Percentiles rank a stretch among this genome's conserved stretches.
These are phyloP conservation scores for Phoma herbarum DNA, from an alignment of 2,329 filamentous ascomycete genomes.

Conservation along the genomic window DNA sequence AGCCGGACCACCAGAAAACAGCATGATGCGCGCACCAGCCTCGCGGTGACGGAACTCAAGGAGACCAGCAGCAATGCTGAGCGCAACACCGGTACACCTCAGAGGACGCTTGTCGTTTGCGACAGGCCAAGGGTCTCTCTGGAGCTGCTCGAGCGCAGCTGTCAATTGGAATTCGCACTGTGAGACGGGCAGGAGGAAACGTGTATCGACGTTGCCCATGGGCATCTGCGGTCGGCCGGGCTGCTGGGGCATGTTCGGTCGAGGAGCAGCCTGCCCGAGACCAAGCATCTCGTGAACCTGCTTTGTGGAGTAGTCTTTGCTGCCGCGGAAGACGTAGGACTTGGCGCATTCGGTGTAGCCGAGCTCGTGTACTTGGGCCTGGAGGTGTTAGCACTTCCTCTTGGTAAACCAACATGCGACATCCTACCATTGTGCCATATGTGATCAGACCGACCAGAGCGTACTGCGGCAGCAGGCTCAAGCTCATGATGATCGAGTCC, in stretches of 20 bases:
- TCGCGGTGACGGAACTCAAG: constrained; percentile 97
- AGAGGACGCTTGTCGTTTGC: constrained; percentile 90
- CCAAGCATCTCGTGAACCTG: constrained; percentile 99
- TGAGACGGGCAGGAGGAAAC: constrained; percentile 92
- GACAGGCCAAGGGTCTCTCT: constrained; percentile 97
- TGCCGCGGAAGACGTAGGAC: constrained; percentile 97
- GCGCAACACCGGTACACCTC: constrained; percentile 93
- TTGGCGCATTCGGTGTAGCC: constrained; percentile 98
- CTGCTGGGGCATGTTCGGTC: constrained; percentile 73
- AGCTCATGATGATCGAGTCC: constrained; percentile 85
- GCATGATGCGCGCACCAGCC: constrained; percentile 92
- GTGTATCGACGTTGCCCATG: constrained; percentile 80
- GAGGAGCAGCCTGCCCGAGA: constrained; percentile 73
- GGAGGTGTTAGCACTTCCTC: constrained; percentile 27
- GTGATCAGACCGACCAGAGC: constrained; percentile 85
- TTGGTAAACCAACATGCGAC: neutral
- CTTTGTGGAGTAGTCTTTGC: constrained; percentile 97
- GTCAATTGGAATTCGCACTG: constrained; percentile 98
- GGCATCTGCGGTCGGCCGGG: constrained; percentile 74
- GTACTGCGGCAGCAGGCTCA: constrained; percentile 82
- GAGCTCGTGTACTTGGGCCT: constrained; percentile 96
- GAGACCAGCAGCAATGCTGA: constrained; percentile 91
- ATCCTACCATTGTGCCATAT: constrained; percentile 85
- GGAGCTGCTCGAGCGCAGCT: constrained; percentile 91
- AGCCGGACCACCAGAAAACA: constrained; percentile 92